Conservation (phyloP, 805 yeast species). For the Wickerhamiella kurtzmanii region DNA sequence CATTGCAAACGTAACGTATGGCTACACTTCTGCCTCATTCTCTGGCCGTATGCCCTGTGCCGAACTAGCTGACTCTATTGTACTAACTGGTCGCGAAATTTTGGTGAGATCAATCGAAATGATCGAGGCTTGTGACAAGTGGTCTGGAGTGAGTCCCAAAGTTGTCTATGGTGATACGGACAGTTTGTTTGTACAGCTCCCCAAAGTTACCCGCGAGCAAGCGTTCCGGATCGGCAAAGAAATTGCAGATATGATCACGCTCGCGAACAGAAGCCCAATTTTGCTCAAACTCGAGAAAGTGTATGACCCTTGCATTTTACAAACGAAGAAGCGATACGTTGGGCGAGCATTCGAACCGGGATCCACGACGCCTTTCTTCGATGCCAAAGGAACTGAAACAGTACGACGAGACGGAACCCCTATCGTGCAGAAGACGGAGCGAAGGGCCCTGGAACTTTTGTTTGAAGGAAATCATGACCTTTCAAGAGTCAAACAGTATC, state of each 20-base stretch:
- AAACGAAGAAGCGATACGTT: slow-evolving; percentile 83
- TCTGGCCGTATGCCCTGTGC: slow-evolving; percentile 97
- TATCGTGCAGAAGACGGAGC: slow-evolving; percentile 74
- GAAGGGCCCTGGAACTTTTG: slow-evolving; percentile 48
- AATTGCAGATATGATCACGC: slow-evolving; percentile 53
- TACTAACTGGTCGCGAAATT: slow-evolving; percentile 79
- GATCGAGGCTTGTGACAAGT: slow-evolving; percentile 45
- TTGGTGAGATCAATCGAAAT: slow-evolving; percentile 52
- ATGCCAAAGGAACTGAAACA: slow-evolving; percentile 95
- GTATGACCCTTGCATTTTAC: slow-evolving; percentile 68
- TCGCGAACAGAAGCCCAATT: slow-evolving; percentile 64
- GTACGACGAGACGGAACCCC: slow-evolving; percentile 91
- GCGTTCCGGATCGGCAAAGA: slow-evolving; percentile 66
- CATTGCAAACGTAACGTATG: slow-evolving; percentile 91
- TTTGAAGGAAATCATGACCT: slow-evolving; percentile 57
- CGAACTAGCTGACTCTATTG: slow-evolving; percentile 90
- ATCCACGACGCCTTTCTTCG: slow-evolving; percentile 47
- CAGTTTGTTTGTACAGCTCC: slow-evolving; percentile 78
- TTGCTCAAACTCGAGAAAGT: slow-evolving; percentile 83
- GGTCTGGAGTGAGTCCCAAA: slow-evolving; percentile 54
- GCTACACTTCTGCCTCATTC: slow-evolving; percentile 86
- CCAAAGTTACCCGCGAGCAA: slow-evolving; percentile 62
- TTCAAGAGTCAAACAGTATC: slow-evolving; percentile 52
- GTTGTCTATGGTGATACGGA: slow-evolving; percentile 98
- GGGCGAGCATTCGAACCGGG: slow-evolving; percentile 64